These are phyloP conservation scores for Candida silvicultrix DNA, from an alignment of 805 yeast species.

Conservation along the genomic window DNA sequence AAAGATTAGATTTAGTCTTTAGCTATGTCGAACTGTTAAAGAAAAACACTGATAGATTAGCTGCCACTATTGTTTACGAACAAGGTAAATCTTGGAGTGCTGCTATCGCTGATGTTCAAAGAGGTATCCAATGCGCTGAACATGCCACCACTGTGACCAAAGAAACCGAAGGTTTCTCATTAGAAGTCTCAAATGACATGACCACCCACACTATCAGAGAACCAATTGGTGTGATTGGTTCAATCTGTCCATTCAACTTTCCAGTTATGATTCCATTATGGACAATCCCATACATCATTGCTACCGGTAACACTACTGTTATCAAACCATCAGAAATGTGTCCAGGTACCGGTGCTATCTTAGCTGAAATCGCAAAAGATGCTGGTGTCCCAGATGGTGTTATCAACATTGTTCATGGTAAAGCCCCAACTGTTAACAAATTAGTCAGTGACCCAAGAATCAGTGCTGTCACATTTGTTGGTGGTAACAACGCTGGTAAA, in stretches of 20 bases:
- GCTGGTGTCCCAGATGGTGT: slow-evolving; percentile 78
- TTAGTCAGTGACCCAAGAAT: slow-evolving; percentile 66
- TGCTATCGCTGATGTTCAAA: slow-evolving; percentile 67
- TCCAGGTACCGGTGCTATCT: slow-evolving; percentile 74
- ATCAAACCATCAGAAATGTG: slow-evolving; percentile 69
- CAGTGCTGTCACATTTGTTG: slow-evolving; percentile 74
- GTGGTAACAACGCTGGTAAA: slow-evolving; percentile 73
- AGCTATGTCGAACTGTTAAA: slow-evolving; percentile 59
- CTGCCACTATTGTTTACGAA: slow-evolving; percentile 57
- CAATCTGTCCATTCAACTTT: slow-evolving; percentile 77
- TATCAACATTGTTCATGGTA: slow-evolving; percentile 67
- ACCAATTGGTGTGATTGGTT: slow-evolving; percentile 71
- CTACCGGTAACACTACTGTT: slow-evolving; percentile 71
- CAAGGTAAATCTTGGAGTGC: slow-evolving; percentile 76
- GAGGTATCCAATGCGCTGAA: slow-evolving; percentile 80
- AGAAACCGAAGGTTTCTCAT: slow-evolving; percentile 55
- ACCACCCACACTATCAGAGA: slow-evolving; percentile 67
- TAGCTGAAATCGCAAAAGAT: slow-evolving; percentile 63
- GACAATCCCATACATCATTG: slow-evolving; percentile 50
- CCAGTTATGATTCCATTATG: slow-evolving; percentile 75
- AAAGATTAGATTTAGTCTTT: slow-evolving; percentile 62
- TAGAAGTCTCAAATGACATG: slow-evolving; percentile 68
- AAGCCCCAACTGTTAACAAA: slow-evolving; percentile 65
- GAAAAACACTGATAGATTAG: slow-evolving; percentile 60
- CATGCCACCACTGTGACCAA: slow-evolving; percentile 62